Evolutionary conservation across 441 rosid species (phyloP).

Genomic region (Croton laevigatus): DNA sequence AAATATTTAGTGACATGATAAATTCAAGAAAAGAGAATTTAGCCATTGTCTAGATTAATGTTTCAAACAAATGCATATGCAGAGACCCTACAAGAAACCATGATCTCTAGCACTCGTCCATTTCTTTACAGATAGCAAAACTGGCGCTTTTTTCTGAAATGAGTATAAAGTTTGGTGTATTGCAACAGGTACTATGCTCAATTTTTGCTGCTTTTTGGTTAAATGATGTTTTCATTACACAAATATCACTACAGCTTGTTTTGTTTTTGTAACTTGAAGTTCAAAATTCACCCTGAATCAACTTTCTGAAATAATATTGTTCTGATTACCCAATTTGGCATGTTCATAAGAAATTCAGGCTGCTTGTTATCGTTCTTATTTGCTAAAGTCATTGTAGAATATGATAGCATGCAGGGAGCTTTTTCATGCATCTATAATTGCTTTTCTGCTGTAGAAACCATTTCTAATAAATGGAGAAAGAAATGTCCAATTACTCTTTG

Average conservation of each 20-base stretch:
- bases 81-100: not conserved
- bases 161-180: not conserved
- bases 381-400: too few relatives aligned
- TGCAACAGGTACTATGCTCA: conserved; percentile 1
- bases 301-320: not conserved
- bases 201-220: not conserved
- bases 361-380: too few relatives aligned
- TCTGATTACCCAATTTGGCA: not conserved
- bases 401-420: too few relatives aligned
- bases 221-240: not conserved
- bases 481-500: not conserved
- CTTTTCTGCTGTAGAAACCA: not conserved
- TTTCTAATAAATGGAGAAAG: not conserved
- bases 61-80: not conserved
- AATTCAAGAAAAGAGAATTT: not conserved
- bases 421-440: not conserved
- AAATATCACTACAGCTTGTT: not conserved
- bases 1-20: not conserved
- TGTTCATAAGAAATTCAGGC: not conserved
- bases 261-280: not conserved
- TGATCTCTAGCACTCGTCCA: not conserved
- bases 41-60: not conserved
- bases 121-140: not conserved
- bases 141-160: not conserved
- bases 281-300: not conserved